Percentiles rank a stretch among this genome's conserved stretches.
Conservation (phyloP, 1,284 basidiomycete genomes). For the Baeospora myosura region DNA sequence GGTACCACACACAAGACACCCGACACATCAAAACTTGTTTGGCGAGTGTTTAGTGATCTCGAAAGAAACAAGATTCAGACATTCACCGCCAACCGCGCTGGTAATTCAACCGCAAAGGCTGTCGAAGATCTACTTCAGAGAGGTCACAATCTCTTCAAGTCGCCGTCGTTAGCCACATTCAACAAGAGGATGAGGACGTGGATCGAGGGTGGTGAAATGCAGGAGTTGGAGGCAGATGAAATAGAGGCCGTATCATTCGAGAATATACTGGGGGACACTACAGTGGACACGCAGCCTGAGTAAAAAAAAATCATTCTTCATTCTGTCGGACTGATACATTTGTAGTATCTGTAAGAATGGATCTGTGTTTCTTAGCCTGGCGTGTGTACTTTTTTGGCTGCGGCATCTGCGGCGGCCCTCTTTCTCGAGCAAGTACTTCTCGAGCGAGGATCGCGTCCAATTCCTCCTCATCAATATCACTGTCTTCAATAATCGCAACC, state of each 20-base stretch:
- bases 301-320: no score
- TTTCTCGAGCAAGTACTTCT: not conserved
- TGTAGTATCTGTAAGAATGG: not conserved
- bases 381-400: not conserved
- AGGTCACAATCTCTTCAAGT: not conserved
- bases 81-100: not conserved
- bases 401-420: not conserved
- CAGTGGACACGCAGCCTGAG: no score
- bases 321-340: not conserved
- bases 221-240: not conserved
- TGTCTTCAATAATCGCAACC: not conserved
- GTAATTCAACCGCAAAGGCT: not conserved
- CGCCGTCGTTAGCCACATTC: not conserved
- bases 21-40: not conserved
- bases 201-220: not conserved
- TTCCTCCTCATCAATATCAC: not conserved
- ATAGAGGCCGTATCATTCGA: not conserved
- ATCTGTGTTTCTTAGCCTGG: not conserved
- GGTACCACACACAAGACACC: not conserved
- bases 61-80: not conserved
- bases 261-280: not conserved
- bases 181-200: not conserved
- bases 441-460: not conserved
- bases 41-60: not conserved
- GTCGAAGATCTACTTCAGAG: not conserved